These are phyloP conservation scores for Solanum hybrid DNA, from an alignment of 305 asterid species.

Conservation along the genomic window DNA sequence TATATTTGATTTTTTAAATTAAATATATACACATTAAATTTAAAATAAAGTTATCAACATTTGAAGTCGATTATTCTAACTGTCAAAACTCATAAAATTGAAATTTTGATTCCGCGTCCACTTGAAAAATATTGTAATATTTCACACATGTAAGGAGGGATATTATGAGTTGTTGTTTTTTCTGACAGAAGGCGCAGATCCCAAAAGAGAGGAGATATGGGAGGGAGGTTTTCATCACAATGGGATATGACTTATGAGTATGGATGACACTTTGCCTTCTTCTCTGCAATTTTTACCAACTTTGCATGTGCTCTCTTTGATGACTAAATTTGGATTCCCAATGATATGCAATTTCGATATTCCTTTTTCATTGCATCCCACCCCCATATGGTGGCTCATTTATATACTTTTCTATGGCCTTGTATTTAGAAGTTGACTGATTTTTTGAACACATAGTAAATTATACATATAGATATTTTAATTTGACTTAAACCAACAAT, in stretches of 20 bases:
- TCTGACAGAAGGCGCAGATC: not conserved
- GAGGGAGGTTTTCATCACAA: not conserved
- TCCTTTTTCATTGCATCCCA: not conserved
- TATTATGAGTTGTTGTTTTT: not conserved
- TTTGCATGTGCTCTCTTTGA: slow-evolving; percentile 1
- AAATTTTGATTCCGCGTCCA: not conserved
- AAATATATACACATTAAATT: not conserved
- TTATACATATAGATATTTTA: too few species aligned
- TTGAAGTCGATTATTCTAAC: not conserved
- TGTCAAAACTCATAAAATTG: not conserved
- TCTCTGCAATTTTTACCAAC: not conserved
- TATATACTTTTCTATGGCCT: not conserved
- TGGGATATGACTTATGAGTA: not conserved
- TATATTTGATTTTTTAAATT: too few species aligned
- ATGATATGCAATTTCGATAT: not conserved
- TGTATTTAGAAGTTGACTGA: not conserved
- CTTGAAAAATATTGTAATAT: not conserved
- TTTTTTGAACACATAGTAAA: not conserved
- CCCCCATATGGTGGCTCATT: not conserved
- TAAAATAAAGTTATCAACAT: not conserved
- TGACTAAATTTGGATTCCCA: slow-evolving; percentile 1
- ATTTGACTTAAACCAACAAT: not conserved
- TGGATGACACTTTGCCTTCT: not conserved
- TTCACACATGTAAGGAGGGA: not conserved
- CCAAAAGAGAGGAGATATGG: slow-evolving; percentile 2